Evolutionary conservation across 371 early-diverging fungal genomes (phyloP).

Genomic region (Mucor indicus): DNA sequence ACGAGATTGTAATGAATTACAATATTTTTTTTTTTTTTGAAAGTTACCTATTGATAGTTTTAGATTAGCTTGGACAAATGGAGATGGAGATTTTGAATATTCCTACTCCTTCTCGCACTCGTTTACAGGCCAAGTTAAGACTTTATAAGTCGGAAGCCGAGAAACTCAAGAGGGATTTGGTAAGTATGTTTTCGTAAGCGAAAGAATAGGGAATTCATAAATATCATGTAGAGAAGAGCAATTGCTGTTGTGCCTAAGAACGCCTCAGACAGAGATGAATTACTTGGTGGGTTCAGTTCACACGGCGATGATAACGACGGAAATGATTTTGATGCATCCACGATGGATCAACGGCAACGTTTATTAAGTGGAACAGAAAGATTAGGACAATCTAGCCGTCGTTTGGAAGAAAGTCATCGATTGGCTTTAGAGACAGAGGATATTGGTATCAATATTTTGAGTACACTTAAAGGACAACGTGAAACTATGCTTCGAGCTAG

Average conservation of each 20-base stretch:
- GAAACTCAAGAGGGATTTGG: slow-evolving; percentile 70
- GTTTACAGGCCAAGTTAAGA: slow-evolving; percentile 70
- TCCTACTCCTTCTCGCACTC: slow-evolving; percentile 60
- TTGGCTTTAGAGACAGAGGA: slow-evolving; percentile 90
- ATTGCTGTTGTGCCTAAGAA: slow-evolving; percentile 38
- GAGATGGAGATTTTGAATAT: slow-evolving; percentile 85
- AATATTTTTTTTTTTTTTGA: neutral
- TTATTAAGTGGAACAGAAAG: slow-evolving; percentile 84
- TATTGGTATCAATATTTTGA: slow-evolving; percentile 81
- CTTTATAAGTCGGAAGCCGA: slow-evolving; percentile 77
- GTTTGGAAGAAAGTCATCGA: slow-evolving; percentile 86
- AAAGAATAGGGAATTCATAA: no score
- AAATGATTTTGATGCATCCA: slow-evolving; percentile 58
- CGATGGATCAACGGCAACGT: slow-evolving; percentile 80
- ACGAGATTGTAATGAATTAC: slow-evolving; percentile 73
- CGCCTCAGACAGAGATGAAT: slow-evolving; percentile 61
- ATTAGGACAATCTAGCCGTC: slow-evolving; percentile 69
- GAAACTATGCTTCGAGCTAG: slow-evolving; percentile 87
- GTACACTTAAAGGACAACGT: slow-evolving; percentile 79
- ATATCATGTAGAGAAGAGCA: slow-evolving; percentile 44
- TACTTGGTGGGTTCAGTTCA: slow-evolving; percentile 57
- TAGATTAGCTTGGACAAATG: slow-evolving; percentile 80
- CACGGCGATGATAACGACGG: slow-evolving; percentile 26
- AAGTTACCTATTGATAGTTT: neutral
- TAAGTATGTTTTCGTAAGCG: no score